Conservation (phyloP, 139 green algal species). For the Astrephomene gubernaculifera region DNA sequence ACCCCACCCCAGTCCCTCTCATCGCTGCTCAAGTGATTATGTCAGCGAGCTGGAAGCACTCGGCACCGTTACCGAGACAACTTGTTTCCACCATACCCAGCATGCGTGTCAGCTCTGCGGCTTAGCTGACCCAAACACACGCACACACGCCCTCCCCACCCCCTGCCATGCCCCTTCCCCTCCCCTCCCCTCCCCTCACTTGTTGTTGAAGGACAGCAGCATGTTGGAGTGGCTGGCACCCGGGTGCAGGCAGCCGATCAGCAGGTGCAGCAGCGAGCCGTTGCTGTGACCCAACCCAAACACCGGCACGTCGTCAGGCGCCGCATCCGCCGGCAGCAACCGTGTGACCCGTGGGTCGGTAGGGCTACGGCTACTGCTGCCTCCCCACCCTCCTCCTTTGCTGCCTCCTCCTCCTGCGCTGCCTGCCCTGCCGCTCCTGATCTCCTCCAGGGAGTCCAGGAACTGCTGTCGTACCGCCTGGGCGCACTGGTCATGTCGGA, state of each 20-base stretch:
- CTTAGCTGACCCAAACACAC: too few relatives aligned
- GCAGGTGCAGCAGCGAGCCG: slow-evolving; percentile 74
- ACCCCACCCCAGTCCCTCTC: too few relatives aligned
- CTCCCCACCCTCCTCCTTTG: too few relatives aligned
- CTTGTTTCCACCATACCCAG: too few relatives aligned
- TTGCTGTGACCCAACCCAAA: slow-evolving; percentile 77
- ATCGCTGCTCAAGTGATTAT: too few relatives aligned
- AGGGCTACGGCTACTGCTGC: too few relatives aligned
- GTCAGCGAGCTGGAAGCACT: too few relatives aligned
- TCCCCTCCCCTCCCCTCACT: slow-evolving; percentile 60
- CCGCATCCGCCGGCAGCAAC: slow-evolving; percentile 28
- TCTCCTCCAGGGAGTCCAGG: slow-evolving; percentile 33
- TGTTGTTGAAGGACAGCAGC: slow-evolving; percentile 81
- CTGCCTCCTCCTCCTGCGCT: too few relatives aligned
- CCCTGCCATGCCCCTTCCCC: background rate
- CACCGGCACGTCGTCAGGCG: slow-evolving; percentile 35
- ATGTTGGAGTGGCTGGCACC: slow-evolving; percentile 55
- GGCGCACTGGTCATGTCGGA: slow-evolving; percentile 59
- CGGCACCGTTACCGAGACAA: too few relatives aligned
- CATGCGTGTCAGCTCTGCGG: too few relatives aligned
- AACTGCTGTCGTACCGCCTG: slow-evolving; percentile 47
- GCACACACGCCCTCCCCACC: background rate
- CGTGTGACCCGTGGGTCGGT: too few relatives aligned
- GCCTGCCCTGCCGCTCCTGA: slow-evolving; percentile 8
- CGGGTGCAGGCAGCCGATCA: slow-evolving; percentile 54